Base-by-base conservation (phyloP, 768 basidiomycete species). In the Pleurotus cornucopiae region DNA sequence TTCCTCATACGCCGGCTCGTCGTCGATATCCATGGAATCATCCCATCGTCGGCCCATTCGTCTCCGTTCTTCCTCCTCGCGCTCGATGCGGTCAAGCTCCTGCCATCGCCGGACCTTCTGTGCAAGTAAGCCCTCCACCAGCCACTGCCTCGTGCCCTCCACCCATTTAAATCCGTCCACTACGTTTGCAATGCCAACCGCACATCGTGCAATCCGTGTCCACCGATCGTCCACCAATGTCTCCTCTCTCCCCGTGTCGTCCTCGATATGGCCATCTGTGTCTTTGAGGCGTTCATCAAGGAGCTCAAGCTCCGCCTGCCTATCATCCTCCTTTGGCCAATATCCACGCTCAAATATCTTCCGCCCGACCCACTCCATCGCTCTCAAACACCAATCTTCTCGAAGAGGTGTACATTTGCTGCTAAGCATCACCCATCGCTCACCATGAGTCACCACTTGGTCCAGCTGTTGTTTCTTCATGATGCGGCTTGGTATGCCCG, bases 381-480 rank as follows among this genome's bases (percentile, higher is more conserved):
- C 97, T 30, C 97, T 81, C 61, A 98, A 67, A 63, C 89, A 91
- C 94, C 95, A 98, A 64, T 98, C 97, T 69, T 99, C 97, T 0
- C 90, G 80, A 1, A 98, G 73, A 0, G 91, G 86, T 18, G 81
- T 72, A 58, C 83, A 86, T 12, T 83, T 83, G 45, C 76, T 83
- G 0, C 88, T 89, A 30, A 91, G 75, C 75, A 94, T 83, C 20
- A 73, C 67, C 76, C 85, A 84, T 38, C 80, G 78, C 45, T 86
- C 79, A 37, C 71, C 67, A 23, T 49, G 14, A 11, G 39, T 59
- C 61, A 53, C 54, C 6, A 20, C 34, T 26, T 26, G 30, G 25
- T 43, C 40, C 11, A 64, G 51, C 30, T 40, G 58, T 44, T 62
- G 60, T 23, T 54, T 56, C n/a, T 34, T 46, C 56, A 62, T 60